A percentile compares a stretch with the other conserved stretches of the same genome.
Conservation (phyloP, 371 early-diverging fungal genomes). For the Lichtheimia corymbifera region DNA sequence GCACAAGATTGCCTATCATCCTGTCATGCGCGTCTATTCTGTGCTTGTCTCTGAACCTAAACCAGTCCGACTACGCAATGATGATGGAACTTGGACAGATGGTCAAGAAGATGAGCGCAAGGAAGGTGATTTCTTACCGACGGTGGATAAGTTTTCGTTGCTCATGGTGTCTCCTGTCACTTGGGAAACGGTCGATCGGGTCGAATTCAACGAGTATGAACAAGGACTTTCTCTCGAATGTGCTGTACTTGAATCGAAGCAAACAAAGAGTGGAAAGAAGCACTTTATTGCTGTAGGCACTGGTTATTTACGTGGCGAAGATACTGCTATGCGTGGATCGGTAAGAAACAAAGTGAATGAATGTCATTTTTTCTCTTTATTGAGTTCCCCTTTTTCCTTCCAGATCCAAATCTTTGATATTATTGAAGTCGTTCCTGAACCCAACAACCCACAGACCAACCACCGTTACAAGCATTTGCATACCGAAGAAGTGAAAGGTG, state of each 20-base stretch:
- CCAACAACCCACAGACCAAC: constrained; percentile 92
- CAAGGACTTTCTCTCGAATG: constrained; percentile 79
- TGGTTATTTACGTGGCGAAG: constrained; percentile 89
- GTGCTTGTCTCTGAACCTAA: constrained; percentile 68
- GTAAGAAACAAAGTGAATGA: constrained; percentile 41
- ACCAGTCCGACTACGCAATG: constrained; percentile 69
- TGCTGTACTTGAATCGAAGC: constrained; percentile 85
- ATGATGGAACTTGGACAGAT: constrained; percentile 62
- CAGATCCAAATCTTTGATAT: constrained; percentile 93
- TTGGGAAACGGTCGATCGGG: constrained; percentile 92
- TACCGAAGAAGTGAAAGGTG: constrained; percentile 91
- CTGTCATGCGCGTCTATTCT: constrained; percentile 78
- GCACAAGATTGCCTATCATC: constrained; percentile 82
- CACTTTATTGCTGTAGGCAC: constrained; percentile 92
- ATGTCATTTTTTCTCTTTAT: not conserved
- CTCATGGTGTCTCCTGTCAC: constrained; percentile 93
- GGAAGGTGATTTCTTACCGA: constrained; percentile 63
- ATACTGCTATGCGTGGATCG: constrained; percentile 86
- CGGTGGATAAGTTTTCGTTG: constrained; percentile 64
- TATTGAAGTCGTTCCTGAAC: constrained; percentile 97
- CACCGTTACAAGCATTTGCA: constrained; percentile 89
- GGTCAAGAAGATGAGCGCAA: constrained; percentile 39
- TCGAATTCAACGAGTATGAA: constrained; percentile 84
- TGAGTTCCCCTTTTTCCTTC: not conserved
- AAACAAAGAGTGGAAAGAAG: constrained; percentile 85